Conservation (phyloP, 1,284 basidiomycete species). For the Marasmius fiardii region DNA sequence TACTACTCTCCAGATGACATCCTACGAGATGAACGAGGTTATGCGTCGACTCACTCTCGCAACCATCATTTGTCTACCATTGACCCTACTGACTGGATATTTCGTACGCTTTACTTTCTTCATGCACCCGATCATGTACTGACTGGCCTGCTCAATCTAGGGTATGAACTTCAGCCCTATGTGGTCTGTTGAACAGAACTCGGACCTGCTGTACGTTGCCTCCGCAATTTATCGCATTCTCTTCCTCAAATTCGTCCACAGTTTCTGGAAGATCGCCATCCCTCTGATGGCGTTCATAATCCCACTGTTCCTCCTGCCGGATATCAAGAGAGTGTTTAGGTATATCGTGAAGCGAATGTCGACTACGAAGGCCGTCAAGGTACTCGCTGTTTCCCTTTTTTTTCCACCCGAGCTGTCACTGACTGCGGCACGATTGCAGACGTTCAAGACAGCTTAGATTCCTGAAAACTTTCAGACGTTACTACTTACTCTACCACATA, state of each 20-base stretch:
- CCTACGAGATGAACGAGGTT: slow-evolving; percentile 68
- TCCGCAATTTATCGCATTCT: slow-evolving; percentile 2
- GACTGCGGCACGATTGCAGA: not conserved
- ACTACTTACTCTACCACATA: too few relatives aligned
- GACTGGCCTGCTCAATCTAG: slow-evolving; percentile 24
- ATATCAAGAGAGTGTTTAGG: slow-evolving; percentile 43
- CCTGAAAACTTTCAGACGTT: too few relatives aligned
- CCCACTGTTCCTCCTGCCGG: slow-evolving; percentile 50
- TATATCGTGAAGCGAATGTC: slow-evolving; percentile 40
- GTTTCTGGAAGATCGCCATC: slow-evolving; percentile 67
- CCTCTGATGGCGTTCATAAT: slow-evolving; percentile 58
- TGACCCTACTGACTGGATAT: slow-evolving; percentile 69
- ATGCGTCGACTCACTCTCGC: slow-evolving; percentile 52
- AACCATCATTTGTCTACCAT: slow-evolving; percentile 67
- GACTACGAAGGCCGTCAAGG: slow-evolving; percentile 26
- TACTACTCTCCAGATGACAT: slow-evolving; percentile 43
- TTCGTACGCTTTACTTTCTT: slow-evolving; percentile 43
- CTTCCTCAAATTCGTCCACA: slow-evolving; percentile 20
- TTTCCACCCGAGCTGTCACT: not conserved
- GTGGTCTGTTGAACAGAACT: slow-evolving; percentile 45
- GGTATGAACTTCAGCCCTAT: slow-evolving; percentile 67
- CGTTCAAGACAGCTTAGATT: not conserved
- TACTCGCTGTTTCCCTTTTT: slow-evolving; percentile 7
- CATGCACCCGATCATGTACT: not conserved
- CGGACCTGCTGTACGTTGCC: slow-evolving; percentile 46